Evolutionary conservation across 2,329 filamentous ascomycete genomes (phyloP).

Genomic region (Pyrenophora tritici-repentis): DNA sequence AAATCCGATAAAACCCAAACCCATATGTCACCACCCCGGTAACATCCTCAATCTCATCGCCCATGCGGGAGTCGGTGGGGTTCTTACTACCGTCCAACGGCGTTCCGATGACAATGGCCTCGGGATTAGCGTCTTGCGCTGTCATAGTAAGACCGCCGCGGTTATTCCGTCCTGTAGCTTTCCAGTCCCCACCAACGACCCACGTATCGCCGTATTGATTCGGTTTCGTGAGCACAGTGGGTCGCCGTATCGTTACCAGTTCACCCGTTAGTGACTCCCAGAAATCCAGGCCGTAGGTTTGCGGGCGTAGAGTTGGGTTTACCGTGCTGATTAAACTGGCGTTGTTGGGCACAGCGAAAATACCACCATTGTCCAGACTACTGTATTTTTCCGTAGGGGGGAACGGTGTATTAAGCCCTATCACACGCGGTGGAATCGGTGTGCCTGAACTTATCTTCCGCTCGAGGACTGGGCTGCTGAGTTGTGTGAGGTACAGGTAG

Average conservation of each 20-base stretch:
- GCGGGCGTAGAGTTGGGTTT: constrained; percentile 67
- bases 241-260: constrained; percentile 65
- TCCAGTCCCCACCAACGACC: constrained; percentile 67
- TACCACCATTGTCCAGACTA: constrained; percentile 66
- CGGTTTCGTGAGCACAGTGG: constrained; percentile 63
- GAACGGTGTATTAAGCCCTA: constrained; percentile 61
- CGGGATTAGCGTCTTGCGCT: constrained; percentile 67
- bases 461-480: constrained; percentile 61
- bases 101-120: constrained; percentile 67
- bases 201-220: constrained; percentile 71
- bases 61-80: constrained; percentile 64
- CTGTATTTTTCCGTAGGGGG: constrained; percentile 68
- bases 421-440: constrained; percentile 61
- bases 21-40: constrained; percentile 70
- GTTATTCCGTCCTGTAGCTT: constrained; percentile 64
- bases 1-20: constrained; percentile 71
- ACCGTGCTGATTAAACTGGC: constrained; percentile 59
- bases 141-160: constrained; percentile 69
- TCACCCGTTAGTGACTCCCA: constrained; percentile 73
- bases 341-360: constrained; percentile 69
- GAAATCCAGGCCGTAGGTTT: constrained; percentile 70
- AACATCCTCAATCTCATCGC: constrained; percentile 67
- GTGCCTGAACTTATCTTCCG: constrained; percentile 60
- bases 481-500: constrained; percentile 69
- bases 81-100: constrained; percentile 70